These are phyloP conservation scores for Debaryomyces sp. DNA, from an alignment of 1,139 yeast genomes.

Conservation along the genomic window DNA sequence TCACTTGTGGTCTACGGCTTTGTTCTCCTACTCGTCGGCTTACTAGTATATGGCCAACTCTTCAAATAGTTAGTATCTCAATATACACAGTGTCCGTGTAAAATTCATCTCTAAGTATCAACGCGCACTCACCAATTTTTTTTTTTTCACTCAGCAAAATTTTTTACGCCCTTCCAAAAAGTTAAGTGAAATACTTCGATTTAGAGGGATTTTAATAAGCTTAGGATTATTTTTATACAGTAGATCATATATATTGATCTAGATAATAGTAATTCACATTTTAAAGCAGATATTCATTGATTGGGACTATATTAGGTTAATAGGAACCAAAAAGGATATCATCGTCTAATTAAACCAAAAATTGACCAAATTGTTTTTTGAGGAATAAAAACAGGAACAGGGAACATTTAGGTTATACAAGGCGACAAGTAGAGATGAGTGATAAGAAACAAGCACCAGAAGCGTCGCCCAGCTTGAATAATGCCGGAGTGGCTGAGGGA, in stretches of 20 bases:
- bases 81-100: conserved; percentile 7
- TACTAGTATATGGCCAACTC: conserved; percentile 30
- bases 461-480: conserved; percentile 2
- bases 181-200: background rate
- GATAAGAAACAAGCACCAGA: conserved; percentile 3
- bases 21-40: conserved; percentile 39
- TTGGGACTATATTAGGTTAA: conserved; percentile 5
- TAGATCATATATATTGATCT: background rate
- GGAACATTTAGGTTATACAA: background rate
- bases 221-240: background rate
- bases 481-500: conserved; percentile 1
- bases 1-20: conserved; percentile 53
- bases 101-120: conserved; percentile 4
- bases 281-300: conserved; percentile 3
- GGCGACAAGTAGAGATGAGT: conserved; percentile 2
- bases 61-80: conserved; percentile 4
- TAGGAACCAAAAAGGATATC: conserved; percentile 5
- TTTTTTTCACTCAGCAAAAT: conserved; percentile 10
- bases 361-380: background rate
- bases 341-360: background rate
- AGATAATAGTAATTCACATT: conserved; percentile 2
- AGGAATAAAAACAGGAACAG: background rate
- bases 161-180: conserved; percentile 11
- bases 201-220: conserved; percentile 5
- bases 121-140: conserved; percentile 6